These are phyloP conservation scores for Vitis rupestris DNA, from an alignment of 164 flowering plant genomes.

Conservation along the genomic window DNA sequence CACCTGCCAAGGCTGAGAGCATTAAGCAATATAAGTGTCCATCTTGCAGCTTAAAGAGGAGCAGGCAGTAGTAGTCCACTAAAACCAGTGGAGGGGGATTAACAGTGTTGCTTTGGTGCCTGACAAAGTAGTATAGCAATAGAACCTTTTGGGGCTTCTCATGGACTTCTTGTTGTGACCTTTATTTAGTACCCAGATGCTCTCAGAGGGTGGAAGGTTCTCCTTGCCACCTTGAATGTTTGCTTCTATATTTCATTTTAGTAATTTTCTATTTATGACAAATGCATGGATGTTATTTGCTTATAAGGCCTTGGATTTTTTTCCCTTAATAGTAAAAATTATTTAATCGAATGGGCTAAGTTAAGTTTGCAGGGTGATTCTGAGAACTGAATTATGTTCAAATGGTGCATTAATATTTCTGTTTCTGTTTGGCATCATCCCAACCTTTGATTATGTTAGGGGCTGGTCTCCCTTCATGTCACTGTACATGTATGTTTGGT, in stretches of 20 bases:
- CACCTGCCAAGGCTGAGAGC: constrained; percentile 88
- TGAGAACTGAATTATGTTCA: too few relatives aligned
- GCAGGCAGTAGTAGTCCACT: constrained; percentile 45
- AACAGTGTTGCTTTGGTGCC: constrained; percentile 18
- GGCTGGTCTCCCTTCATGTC: too few relatives aligned
- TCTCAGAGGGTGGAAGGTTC: constrained; percentile 9
- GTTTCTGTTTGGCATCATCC: too few relatives aligned
- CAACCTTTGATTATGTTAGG: too few relatives aligned
- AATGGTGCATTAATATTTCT: too few relatives aligned
- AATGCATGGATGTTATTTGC: constrained; percentile 9
- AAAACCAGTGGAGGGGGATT: constrained; percentile 5
- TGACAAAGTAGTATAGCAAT: constrained; percentile 36
- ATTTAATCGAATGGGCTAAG: too few relatives aligned
- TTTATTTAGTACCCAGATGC: constrained; percentile 11
- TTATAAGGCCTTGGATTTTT: not conserved
- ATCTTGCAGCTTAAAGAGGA: constrained; percentile 77
- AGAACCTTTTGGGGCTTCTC: not conserved
- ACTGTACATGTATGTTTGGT: too few relatives aligned
- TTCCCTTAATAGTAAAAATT: not conserved
- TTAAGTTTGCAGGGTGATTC: too few relatives aligned
- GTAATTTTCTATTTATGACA: constrained; percentile 7
- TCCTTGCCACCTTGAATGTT: constrained; percentile 9
- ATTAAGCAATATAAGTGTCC: constrained; percentile 98
- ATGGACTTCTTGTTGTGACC: constrained; percentile 11
- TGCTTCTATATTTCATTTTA: constrained; percentile 6